These are phyloP conservation scores for Hexamita inflata DNA, from an alignment of 208 protist species.

Conservation along the genomic window DNA sequence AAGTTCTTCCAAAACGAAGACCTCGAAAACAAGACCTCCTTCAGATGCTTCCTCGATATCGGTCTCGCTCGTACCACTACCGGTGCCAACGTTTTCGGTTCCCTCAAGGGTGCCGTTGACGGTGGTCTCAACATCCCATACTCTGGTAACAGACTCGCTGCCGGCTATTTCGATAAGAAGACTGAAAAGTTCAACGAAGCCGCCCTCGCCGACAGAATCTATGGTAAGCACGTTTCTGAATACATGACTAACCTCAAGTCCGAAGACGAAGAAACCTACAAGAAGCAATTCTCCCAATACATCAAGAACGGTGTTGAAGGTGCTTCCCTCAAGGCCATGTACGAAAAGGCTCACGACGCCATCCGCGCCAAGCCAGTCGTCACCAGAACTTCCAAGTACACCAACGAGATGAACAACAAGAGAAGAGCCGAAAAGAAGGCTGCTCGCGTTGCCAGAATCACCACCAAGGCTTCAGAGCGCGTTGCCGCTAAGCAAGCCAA, in stretches of 20 bases:
- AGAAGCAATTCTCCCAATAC: constrained; percentile 77
- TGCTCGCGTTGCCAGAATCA: no score
- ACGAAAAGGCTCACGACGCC: constrained; percentile 67
- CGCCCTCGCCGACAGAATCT: constrained; percentile 75
- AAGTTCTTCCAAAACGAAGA: constrained; percentile 58
- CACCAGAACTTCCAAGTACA: no score
- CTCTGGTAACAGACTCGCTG: constrained; percentile 64
- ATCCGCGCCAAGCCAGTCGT: constrained; percentile 82
- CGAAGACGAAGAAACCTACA: constrained; percentile 71
- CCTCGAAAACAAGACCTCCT: constrained; percentile 63
- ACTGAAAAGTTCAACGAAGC: constrained; percentile 55
- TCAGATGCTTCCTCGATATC: constrained; percentile 85
- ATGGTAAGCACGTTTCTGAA: constrained; percentile 82
- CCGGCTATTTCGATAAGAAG: no score
- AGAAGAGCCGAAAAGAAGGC: no score
- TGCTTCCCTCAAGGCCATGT: constrained; percentile 75
- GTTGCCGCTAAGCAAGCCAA: no score
- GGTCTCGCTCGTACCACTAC: constrained; percentile 85
- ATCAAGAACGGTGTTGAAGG: constrained; percentile 67
- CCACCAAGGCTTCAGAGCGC: no score
- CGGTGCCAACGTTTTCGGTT: constrained; percentile 71
- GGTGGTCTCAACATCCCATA: constrained; percentile 89
- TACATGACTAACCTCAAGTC: constrained; percentile 87
- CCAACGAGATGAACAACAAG: no score
- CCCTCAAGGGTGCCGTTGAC: constrained; percentile 80